Conservation (phyloP, 2,329 filamentous ascomycete species). For the Fusarium sulawesiense region DNA sequence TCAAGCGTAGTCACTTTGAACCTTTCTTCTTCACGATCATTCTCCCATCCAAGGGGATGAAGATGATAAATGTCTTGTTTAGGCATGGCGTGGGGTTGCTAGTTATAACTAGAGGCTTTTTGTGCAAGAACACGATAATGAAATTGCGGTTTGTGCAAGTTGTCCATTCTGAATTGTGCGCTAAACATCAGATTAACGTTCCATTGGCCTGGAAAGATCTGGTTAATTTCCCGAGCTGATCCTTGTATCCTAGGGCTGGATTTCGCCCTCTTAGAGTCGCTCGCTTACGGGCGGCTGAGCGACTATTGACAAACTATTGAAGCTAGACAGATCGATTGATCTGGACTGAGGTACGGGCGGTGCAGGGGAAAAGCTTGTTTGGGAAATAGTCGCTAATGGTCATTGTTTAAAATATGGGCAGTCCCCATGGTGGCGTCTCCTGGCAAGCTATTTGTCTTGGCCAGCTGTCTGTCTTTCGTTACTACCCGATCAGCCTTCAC, state of each 20-base stretch:
- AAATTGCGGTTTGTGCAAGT: background rate
- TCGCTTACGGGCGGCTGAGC: background rate
- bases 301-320: background rate
- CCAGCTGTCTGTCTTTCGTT: constrained; percentile 13
- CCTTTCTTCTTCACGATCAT: constrained; percentile 52
- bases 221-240: background rate
- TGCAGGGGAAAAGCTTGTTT: background rate
- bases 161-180: background rate
- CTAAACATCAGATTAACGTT: background rate
- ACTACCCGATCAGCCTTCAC: background rate
- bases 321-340: background rate
- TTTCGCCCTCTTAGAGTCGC: background rate
- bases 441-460: background rate
- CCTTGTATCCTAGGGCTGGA: background rate
- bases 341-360: background rate
- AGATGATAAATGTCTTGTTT: constrained; percentile 46
- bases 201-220: background rate
- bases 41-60: constrained; percentile 52
- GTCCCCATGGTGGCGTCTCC: background rate
- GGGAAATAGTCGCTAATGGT: background rate
- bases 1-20: constrained; percentile 54
- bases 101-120: background rate
- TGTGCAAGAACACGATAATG: background rate
- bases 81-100: constrained; percentile 40
- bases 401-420: background rate